Conservation (phyloP, 768 basidiomycete species). For the Lanmaoa rubissima region DNA sequence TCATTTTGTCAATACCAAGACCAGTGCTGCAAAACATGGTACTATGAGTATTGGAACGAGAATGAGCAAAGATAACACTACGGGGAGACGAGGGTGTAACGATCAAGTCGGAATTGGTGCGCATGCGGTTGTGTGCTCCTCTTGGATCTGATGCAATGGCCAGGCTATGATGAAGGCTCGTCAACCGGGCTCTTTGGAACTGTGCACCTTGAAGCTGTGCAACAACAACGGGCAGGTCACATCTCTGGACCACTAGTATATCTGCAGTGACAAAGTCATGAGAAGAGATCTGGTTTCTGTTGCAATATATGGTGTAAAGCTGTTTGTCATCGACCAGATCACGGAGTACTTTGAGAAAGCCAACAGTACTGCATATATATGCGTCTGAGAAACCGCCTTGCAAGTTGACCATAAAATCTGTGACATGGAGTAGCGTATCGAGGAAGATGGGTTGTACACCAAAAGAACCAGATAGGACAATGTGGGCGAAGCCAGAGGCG, state of each 20-base stretch:
- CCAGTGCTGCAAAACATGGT: conserved; percentile 3
- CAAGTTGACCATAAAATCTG: conserved; percentile 69
- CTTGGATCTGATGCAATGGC: conserved; percentile 30
- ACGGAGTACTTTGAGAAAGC: conserved; percentile 46
- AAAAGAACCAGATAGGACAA: conserved; percentile 44
- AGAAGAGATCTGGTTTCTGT: conserved; percentile 41
- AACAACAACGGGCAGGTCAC: conserved; percentile 42
- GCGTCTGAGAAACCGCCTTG: conserved; percentile 49
- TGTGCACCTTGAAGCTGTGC: conserved; percentile 56
- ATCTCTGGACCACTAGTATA: conserved; percentile 46
- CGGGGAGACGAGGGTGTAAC: conserved; percentile 24
- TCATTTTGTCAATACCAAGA: conserved; percentile 7
- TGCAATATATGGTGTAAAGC: conserved; percentile 53
- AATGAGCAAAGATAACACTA: conserved; percentile 29
- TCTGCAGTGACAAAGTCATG: conserved; percentile 50
- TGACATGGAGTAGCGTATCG: conserved; percentile 66
- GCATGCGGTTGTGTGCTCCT: conserved; percentile 8
- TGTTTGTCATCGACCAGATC: conserved; percentile 39
- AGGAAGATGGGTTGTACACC: conserved; percentile 56
- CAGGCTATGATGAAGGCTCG: conserved; percentile 48
- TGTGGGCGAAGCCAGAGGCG: conserved; percentile 50
- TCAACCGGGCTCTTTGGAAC: conserved; percentile 56
- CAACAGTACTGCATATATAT: conserved; percentile 62
- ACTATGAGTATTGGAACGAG: conserved; percentile 27
- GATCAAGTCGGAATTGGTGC: conserved; percentile 31